Conservation (phyloP, 148 eudicot species). For the Drosera capensis region DNA sequence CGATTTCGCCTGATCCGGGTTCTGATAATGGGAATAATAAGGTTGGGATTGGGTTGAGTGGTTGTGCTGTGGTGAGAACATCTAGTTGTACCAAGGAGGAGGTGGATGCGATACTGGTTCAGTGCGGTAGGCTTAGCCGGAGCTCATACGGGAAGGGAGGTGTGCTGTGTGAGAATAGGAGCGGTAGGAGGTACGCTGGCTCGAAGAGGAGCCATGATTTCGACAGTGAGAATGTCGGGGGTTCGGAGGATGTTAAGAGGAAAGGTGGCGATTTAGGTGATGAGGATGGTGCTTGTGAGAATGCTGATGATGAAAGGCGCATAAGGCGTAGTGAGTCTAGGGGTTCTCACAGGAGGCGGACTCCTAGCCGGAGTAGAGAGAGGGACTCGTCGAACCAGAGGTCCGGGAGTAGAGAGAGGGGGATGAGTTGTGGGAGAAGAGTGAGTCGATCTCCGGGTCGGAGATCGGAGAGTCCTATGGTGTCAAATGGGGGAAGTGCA, state of each 20-base stretch:
- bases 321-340: constrained; percentile 31
- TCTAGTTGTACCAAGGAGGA: constrained; percentile 92
- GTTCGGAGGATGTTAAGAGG: not conserved
- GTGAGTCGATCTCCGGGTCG: constrained; percentile 81
- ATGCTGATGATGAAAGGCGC: constrained; percentile 19
- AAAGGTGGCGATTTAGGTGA: not conserved
- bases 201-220: constrained; percentile 90
- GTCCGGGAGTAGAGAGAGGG: constrained; percentile 54
- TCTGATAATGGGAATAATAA: not conserved
- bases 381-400: constrained; percentile 29
- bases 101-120: constrained; percentile 78
- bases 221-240: constrained; percentile 38
- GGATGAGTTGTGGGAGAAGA: constrained; percentile 34
- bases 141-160: constrained; percentile 53
- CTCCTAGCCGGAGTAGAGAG: constrained; percentile 79
- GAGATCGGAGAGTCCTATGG: constrained; percentile 62
- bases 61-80: constrained; percentile 39
- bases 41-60: constrained; percentile 10
- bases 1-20: not conserved
- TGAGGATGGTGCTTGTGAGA: constrained; percentile 9
- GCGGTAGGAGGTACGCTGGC: constrained; percentile 48
- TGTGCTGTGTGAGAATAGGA: constrained; percentile 11
- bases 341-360: constrained; percentile 41
- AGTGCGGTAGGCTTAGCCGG: constrained; percentile 81
- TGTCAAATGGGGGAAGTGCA: constrained; percentile 9